Base-by-base conservation (phyloP, 2,329 filamentous ascomycete genomes). In the Aspergillus hiratsukae region DNA sequence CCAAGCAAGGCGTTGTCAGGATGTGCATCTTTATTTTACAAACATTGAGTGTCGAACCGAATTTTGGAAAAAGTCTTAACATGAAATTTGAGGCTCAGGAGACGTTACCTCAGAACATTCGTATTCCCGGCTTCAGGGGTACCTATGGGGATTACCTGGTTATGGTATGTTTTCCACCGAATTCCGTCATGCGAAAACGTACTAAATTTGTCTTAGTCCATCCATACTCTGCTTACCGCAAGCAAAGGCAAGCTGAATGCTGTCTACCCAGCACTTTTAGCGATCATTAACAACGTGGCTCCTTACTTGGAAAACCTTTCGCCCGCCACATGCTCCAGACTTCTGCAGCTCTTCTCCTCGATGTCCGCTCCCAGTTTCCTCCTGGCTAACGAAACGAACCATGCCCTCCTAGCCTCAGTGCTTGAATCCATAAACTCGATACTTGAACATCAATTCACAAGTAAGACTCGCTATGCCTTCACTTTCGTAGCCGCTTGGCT, bases 11-110 rank as follows among this genome's bases (percentile, higher is more conserved):
- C 0, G 82, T 97, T 1, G 90, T 97, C 27, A 85, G 94, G 54
- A 97, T 97, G 91, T 97, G 94, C 73, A 87, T 95, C n/a, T 97
- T 99, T 72, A 82, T 97, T 46, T 77, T 99, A 43, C 94, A 99
- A 74, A 97, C 94, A 0, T 78, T 99, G 68, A 97, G 93, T 67
- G 91, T 95, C 2, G 94, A 97, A 74, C 84, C 88, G 55, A 91
- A 89, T 60, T 97, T 97, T 73, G 93, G 91, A 29, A 84, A 88
- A 68, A 93, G 91, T 65, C 80, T 99, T 51, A 97, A 97, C 75
- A 92, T 91, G 74, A 82, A 80, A 17, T 97, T 99, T 64, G 87
- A 91, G 60, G 89, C 87, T 1, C 93, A 97, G 71, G 91, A 97
- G 53, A 92, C 89, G 4, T 78, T 99, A 17, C 94, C 94, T 11